Evolutionary conservation across 306 rosid genomes (phyloP).

Genomic region (Corylus heterophylla): DNA sequence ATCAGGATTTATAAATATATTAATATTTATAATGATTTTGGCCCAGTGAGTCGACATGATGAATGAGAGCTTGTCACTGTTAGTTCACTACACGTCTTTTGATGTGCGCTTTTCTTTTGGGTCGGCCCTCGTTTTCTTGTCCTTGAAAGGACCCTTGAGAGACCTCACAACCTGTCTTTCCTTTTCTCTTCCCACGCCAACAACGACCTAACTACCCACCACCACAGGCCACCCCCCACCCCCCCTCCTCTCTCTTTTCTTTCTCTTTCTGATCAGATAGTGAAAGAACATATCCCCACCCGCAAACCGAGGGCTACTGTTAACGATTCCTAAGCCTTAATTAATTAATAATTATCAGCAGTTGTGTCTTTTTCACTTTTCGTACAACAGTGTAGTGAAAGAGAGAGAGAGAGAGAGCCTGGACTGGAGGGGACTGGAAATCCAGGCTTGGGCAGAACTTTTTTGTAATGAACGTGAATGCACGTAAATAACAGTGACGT

Average conservation of each 20-base stretch:
- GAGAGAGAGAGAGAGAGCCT: too few species aligned
- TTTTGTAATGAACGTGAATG: background rate
- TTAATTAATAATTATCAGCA: too few species aligned
- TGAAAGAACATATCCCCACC: background rate
- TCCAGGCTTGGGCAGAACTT: too few species aligned
- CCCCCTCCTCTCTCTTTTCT: background rate
- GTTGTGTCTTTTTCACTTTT: background rate
- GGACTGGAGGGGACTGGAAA: too few species aligned
- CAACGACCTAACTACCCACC: background rate
- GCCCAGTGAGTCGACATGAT: background rate
- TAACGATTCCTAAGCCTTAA: too few species aligned
- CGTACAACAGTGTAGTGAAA: too few species aligned
- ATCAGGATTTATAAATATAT: too few species aligned
- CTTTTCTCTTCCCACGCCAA: background rate
- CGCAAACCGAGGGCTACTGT: too few species aligned
- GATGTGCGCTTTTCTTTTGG: conserved; percentile 33
- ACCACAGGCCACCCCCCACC: background rate
- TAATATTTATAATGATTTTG: background rate
- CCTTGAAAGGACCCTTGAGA: conserved; percentile 29
- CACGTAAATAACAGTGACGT: background rate
- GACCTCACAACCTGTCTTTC: conserved; percentile 14
- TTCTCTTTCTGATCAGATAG: background rate
- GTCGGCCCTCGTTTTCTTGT: conserved; percentile 37
- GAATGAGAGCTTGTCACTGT: conserved; percentile 8
- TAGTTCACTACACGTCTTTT: conserved; percentile 45